A percentile compares a stretch with the other conserved stretches of the same genome.
These are phyloP conservation scores for Taphrina deformans DNA, from an alignment of 1,139 yeast species.

Conservation along the genomic window DNA sequence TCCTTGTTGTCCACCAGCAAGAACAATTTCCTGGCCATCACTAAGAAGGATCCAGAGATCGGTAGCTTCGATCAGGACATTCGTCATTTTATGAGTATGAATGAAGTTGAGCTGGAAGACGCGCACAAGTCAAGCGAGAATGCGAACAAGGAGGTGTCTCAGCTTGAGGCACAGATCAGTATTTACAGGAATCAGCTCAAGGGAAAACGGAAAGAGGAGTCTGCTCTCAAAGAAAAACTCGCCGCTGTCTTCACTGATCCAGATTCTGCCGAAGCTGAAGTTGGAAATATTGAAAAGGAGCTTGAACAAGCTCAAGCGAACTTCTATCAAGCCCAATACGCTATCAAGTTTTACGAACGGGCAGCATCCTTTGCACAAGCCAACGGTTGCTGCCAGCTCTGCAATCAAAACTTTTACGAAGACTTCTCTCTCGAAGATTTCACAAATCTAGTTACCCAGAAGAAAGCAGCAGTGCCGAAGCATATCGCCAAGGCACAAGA, in stretches of 20 bases:
- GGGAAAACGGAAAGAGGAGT: neutral
- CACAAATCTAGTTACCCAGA: neutral
- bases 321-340: slow-evolving; percentile 36
- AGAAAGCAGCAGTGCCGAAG: slow-evolving; percentile 6
- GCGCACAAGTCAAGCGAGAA: slow-evolving; percentile 6
- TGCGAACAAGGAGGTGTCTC: slow-evolving; percentile 35
- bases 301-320: slow-evolving; percentile 22
- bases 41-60: neutral
- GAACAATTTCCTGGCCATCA: neutral
- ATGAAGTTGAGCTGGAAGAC: slow-evolving; percentile 9
- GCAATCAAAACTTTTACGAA: slow-evolving; percentile 35
- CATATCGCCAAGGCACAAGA: slow-evolving; percentile 17
- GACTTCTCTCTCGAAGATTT: slow-evolving; percentile 6
- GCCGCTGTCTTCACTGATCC: slow-evolving; percentile 33
- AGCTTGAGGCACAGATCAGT: slow-evolving; percentile 34
- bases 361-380: slow-evolving; percentile 35
- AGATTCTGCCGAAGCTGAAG: slow-evolving; percentile 31
- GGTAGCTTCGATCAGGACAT: slow-evolving; percentile 7
- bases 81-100: neutral
- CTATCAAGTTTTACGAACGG: slow-evolving; percentile 32
- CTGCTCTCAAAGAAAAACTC: slow-evolving; percentile 13
- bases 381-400: slow-evolving; percentile 37
- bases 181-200: slow-evolving; percentile 31
- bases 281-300: slow-evolving; percentile 24
- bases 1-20: neutral